phyloP scores from a whole-genome alignment of 768 basidiomycete genomes.

The Pisolithus orientalis region DNA sequence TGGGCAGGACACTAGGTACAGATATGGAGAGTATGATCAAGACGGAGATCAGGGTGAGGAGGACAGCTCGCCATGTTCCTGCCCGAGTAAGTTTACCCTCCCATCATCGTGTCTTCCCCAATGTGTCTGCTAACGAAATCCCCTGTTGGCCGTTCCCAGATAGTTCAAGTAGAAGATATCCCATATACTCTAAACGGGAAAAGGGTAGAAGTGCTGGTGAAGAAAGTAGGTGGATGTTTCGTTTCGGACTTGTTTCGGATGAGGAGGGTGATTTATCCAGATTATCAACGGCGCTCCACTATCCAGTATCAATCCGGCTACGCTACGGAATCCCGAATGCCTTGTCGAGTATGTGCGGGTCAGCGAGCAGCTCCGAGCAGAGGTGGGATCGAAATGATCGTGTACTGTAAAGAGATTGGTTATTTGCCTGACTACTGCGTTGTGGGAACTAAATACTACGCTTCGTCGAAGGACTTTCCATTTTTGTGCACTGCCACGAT shows the following conservation, averaged over 20 bases:
- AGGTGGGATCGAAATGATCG: conserved; percentile 26
- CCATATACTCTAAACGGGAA: conserved; percentile 81
- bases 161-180: conserved; percentile 63
- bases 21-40: conserved; percentile 53
- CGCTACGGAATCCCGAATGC: conserved; percentile 69
- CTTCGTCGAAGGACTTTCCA: no score
- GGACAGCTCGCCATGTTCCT: conserved; percentile 75
- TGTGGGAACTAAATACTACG: no score
- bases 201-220: conserved; percentile 72
- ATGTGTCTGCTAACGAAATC: conserved; percentile 13
- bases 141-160: conserved; percentile 32
- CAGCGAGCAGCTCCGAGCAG: conserved; percentile 43
- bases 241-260: background rate
- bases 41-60: conserved; percentile 50
- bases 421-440: no score
- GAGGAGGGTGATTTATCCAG: conserved; percentile 28
- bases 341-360: conserved; percentile 54
- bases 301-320: conserved; percentile 62
- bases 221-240: conserved; percentile 41
- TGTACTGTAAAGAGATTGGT: no score
- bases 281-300: conserved; percentile 76
- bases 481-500: no score
- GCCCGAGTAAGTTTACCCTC: conserved; percentile 42
- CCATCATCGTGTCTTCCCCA: conserved; percentile 4
- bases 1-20: conserved; percentile 41